Conservation (phyloP, 2,329 filamentous ascomycete species). For the Coniochaeta hoffmannii region DNA sequence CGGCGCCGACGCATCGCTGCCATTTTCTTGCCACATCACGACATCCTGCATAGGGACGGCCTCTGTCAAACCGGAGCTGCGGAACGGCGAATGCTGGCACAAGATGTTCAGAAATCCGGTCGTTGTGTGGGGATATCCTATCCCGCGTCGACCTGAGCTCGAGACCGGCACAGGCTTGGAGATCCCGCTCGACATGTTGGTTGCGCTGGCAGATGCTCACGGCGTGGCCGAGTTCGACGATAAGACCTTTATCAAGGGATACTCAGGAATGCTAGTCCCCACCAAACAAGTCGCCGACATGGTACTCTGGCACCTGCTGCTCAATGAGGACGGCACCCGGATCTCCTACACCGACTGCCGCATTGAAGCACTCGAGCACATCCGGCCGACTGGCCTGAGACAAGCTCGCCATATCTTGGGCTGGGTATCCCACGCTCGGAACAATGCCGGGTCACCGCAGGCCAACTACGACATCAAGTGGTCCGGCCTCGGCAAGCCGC, state of each 20-base stretch:
- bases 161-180: conserved; percentile 2
- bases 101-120: conserved; percentile 4
- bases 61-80: background rate
- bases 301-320: conserved; percentile 6
- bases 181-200: conserved; percentile 6
- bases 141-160: background rate
- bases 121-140: conserved; percentile 5
- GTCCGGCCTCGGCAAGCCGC: conserved; percentile 10
- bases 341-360: conserved; percentile 3
- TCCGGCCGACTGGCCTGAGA: conserved; percentile 3
- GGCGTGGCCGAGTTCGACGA: background rate
- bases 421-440: conserved; percentile 21
- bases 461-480: conserved; percentile 12
- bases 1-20: background rate
- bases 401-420: conserved; percentile 23
- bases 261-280: conserved; percentile 5
- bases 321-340: background rate
- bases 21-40: background rate
- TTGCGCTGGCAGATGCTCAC: background rate
- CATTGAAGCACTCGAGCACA: background rate
- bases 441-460: conserved; percentile 12
- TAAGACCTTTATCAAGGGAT: conserved; percentile 5
- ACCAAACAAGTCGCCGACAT: background rate
- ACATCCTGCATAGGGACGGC: background rate
- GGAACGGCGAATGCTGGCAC: conserved; percentile 5